A percentile compares a stretch with the other conserved stretches of the same genome.
These are phyloP conservation scores for Pontederia paniculata DNA, from an alignment of 176 grass and related monocot genomes.

Conservation along the genomic window DNA sequence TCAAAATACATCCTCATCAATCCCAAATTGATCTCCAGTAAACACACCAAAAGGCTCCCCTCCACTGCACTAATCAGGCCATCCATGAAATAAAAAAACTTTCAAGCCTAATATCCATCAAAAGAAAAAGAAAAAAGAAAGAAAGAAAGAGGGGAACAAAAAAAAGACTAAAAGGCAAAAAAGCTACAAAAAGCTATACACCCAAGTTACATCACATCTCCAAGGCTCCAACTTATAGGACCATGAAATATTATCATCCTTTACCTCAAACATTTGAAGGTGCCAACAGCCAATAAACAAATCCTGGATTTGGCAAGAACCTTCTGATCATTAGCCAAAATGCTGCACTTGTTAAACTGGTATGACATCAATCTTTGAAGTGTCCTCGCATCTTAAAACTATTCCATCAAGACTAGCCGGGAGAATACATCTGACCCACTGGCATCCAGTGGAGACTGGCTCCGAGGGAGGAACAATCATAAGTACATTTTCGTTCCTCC, in stretches of 20 bases:
- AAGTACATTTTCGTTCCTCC: constrained; percentile 54
- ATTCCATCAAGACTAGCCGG: constrained; percentile 58
- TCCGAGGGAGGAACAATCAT: constrained; percentile 77
- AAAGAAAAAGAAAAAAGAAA: constrained; percentile 22
- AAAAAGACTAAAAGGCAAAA: too few species aligned
- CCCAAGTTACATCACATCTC: constrained; percentile 4
- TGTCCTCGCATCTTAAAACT: constrained; percentile 64
- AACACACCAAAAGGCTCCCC: neutral
- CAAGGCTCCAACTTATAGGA: neutral
- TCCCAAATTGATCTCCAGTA: too few species aligned
- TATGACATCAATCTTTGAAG: constrained; percentile 63
- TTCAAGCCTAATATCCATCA: constrained; percentile 26
- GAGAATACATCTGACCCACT: constrained; percentile 64
- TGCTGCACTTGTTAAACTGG: constrained; percentile 68
- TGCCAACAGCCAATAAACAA: neutral
- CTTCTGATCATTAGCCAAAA: neutral
- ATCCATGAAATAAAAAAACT: constrained; percentile 36
- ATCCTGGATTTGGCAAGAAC: neutral
- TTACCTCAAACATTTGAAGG: neutral
- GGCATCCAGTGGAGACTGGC: constrained; percentile 63
- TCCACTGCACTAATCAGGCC: constrained; percentile 33
- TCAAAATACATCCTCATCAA: too few species aligned
- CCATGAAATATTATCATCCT: neutral
- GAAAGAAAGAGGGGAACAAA: neutral
- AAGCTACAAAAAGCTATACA: constrained; percentile 37